phyloP scores from a whole-genome alignment of 768 basidiomycete species.

The Sarcodon aspratus region DNA sequence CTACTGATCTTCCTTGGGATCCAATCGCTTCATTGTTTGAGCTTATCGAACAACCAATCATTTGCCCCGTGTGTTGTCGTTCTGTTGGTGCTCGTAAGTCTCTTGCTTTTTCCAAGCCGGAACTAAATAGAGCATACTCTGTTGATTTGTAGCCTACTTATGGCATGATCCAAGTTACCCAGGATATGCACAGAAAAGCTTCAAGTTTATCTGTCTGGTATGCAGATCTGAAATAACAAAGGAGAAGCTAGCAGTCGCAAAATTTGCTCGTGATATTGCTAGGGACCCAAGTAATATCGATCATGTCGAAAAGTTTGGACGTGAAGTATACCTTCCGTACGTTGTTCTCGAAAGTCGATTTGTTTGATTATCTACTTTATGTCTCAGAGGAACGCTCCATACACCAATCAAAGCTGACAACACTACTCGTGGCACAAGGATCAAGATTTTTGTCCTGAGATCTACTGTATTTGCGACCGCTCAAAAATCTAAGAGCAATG shows the following conservation, averaged over 20 bases:
- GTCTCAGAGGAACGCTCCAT: background rate
- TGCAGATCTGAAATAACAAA: slow-evolving; percentile 32
- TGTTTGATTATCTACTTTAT: background rate
- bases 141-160: slow-evolving; percentile 20
- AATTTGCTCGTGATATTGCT: too few species aligned
- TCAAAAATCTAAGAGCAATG: too few species aligned
- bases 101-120: background rate
- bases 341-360: background rate
- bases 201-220: slow-evolving; percentile 21
- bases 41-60: slow-evolving; percentile 15
- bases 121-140: background rate
- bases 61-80: slow-evolving; percentile 25
- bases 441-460: too few species aligned
- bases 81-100: slow-evolving; percentile 19
- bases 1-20: slow-evolving; percentile 17
- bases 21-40: slow-evolving; percentile 22
- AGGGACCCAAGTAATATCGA: slow-evolving; percentile 2
- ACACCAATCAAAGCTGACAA: too few species aligned
- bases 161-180: slow-evolving; percentile 24
- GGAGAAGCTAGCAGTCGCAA: slow-evolving; percentile 28
- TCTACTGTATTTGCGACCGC: too few species aligned
- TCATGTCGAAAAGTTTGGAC: background rate
- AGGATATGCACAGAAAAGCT: slow-evolving; percentile 37
- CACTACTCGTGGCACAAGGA: too few species aligned
- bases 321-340: background rate